Base-by-base conservation (phyloP, 2,329 filamentous ascomycete species). In the Alternaria ventricosa region DNA sequence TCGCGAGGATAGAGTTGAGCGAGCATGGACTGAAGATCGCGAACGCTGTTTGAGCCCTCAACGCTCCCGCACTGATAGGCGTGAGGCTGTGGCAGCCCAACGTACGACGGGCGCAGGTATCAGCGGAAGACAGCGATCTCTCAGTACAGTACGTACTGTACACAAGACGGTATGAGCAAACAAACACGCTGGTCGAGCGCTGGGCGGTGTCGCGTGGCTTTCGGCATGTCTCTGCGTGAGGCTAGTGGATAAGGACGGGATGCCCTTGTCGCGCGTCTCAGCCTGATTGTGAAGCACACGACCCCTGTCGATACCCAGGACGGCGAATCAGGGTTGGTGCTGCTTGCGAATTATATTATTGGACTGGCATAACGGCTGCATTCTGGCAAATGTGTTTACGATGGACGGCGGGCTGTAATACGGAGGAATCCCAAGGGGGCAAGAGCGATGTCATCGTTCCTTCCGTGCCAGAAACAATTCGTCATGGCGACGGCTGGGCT, bases 311-410 rank as follows among this genome's bases (percentile, higher is more conserved):
- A 53, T 53, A 41, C 13, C 6, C 8, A 8, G 28, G 53, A 47
- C 60, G 62, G 47, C 71, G 68, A 76, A 78, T 77, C 66, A 73
- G 64, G 47, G 28, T 9, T 25, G 53, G 55, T 36, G 15, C 30
- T 41, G 23, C 25, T 53, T 65, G 65, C 51, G 68, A 70, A 73
- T 75, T 77, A 72, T 75, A 65, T 71, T 69, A 76, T 77, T 78
- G 75, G 74, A 66, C 66, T 68, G 60, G 65, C 62, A 66, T 65
- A 54, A 62, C 64, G 61, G 67, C 63, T 65, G 63, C 60, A 71
- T 70, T 73, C 58, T 71, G 69, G 67, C 70, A 70, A 55, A 70
- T 73, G 46, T 70, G 61, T 65, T 57, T 59, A 69, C 45, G 65
- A 54, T 50, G 46, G 54, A 61, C 57, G 64, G 58, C 55, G 25